phyloP scores from a whole-genome alignment of 345 rosid species.

The Geranium rotundifolium region DNA sequence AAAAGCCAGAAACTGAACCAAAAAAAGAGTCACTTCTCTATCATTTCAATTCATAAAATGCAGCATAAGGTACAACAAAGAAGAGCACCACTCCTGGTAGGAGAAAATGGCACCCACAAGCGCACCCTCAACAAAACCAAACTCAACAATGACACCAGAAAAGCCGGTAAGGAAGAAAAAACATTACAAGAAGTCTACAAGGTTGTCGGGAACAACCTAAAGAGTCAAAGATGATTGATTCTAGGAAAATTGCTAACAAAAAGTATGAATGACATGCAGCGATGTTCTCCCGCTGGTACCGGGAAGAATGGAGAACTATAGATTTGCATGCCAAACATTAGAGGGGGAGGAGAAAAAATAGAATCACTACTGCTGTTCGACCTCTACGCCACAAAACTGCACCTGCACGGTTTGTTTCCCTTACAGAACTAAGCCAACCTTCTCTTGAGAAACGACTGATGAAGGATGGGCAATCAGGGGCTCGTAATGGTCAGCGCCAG shows the following conservation, averaged over 20 bases:
- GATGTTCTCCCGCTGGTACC: slow-evolving; percentile 14
- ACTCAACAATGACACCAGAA: slow-evolving; percentile 16
- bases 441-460: slow-evolving; percentile 62
- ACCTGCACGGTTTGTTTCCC: slow-evolving; percentile 10
- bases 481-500: slow-evolving; percentile 97
- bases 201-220: neutral
- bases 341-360: slow-evolving; percentile 12
- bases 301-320: slow-evolving; percentile 15
- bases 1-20: neutral
- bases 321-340: slow-evolving; percentile 8
- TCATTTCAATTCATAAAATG: slow-evolving; percentile 11
- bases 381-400: slow-evolving; percentile 31
- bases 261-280: slow-evolving; percentile 9
- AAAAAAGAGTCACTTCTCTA: slow-evolving; percentile 6
- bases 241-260: neutral
- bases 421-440: slow-evolving; percentile 77
- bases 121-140: slow-evolving; percentile 7
- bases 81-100: slow-evolving; percentile 12
- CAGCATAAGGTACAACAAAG: slow-evolving; percentile 18
- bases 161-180: neutral
- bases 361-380: slow-evolving; percentile 14
- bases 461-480: slow-evolving; percentile 72
- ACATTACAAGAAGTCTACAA: slow-evolving; percentile 8
- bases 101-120: slow-evolving; percentile 11
- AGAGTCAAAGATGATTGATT: slow-evolving; percentile 2